A percentile compares a stretch with the other conserved stretches of the same genome.
Conservation (phyloP, 805 yeast genomes). For the Teunomyces barrocoloradensis region DNA sequence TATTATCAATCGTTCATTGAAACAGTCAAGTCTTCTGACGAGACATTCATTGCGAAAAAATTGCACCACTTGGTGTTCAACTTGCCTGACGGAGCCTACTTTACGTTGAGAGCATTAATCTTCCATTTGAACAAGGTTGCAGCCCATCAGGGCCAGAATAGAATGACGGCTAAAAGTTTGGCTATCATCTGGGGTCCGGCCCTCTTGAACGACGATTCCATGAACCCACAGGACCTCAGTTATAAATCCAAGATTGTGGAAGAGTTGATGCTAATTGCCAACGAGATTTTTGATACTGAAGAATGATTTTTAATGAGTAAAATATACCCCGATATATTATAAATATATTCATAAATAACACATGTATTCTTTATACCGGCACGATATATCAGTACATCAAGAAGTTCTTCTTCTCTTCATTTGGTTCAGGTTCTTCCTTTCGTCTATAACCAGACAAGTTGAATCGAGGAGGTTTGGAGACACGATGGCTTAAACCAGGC, state of each 20-base stretch:
- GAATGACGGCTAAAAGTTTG: slow-evolving; percentile 79
- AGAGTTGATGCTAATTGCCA: slow-evolving; percentile 78
- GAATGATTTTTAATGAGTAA: slow-evolving; percentile 14
- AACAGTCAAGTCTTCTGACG: slow-evolving; percentile 55
- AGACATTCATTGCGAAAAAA: slow-evolving; percentile 57
- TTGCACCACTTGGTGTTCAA: slow-evolving; percentile 86
- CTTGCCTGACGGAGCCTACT: slow-evolving; percentile 92
- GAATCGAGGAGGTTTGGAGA: slow-evolving; percentile 37
- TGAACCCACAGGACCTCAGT: slow-evolving; percentile 70
- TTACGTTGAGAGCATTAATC: slow-evolving; percentile 79
- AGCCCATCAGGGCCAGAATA: slow-evolving; percentile 56
- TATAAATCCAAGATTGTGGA: slow-evolving; percentile 78
- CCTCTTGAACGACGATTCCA: slow-evolving; percentile 62
- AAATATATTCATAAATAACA: neutral
- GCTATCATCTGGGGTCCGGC: slow-evolving; percentile 97
- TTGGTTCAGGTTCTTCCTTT: slow-evolving; percentile 4
- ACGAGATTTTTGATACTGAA: slow-evolving; percentile 61
- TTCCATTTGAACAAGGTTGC: slow-evolving; percentile 82
- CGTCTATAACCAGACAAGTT: slow-evolving; percentile 15
- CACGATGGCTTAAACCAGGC: slow-evolving; percentile 18
- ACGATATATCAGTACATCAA: slow-evolving; percentile 7
- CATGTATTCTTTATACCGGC: neutral
- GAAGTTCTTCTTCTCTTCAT: slow-evolving; percentile 10
- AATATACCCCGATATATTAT: neutral
- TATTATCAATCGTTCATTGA: slow-evolving; percentile 61